Percentiles rank a stretch among this genome's conserved stretches.
phyloP scores from a whole-genome alignment of 2,329 filamentous ascomycete species.

The Colletotrichum eleusines region DNA sequence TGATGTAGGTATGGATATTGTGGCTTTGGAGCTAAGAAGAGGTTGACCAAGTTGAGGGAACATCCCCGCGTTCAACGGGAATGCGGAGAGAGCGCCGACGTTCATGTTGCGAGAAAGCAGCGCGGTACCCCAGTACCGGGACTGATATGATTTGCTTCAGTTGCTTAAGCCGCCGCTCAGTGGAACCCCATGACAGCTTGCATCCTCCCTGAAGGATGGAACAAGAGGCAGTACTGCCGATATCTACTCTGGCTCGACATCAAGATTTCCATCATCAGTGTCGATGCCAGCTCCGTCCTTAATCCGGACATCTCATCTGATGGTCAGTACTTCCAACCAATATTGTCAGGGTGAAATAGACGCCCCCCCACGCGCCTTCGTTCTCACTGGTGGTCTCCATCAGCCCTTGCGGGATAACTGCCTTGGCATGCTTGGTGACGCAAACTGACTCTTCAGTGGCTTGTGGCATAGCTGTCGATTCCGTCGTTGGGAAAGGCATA shows the following conservation, averaged over 20 bases:
- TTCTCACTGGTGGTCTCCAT: conserved; percentile 6
- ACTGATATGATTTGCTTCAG: conserved; percentile 9
- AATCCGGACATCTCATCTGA: conserved; percentile 25
- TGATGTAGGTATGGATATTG: not conserved
- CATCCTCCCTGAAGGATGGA: conserved; percentile 1
- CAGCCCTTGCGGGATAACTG: not conserved
- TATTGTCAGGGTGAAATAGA: too few species aligned
- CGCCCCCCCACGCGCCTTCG: not conserved
- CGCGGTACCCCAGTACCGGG: conserved; percentile 20
- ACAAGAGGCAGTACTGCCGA: conserved; percentile 6
- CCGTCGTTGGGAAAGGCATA: conserved; percentile 3
- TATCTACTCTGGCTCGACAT: conserved; percentile 1
- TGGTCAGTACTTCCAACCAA: not conserved
- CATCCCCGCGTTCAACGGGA: conserved; percentile 18
- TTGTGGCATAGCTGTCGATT: conserved; percentile 12
- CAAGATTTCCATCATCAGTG: conserved; percentile 12
- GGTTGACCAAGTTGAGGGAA: conserved; percentile 18
- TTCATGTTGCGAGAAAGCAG: conserved; percentile 17
- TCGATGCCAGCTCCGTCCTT: conserved; percentile 20
- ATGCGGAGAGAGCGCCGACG: conserved; percentile 21
- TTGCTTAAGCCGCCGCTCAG: conserved; percentile 4
- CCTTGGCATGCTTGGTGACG: conserved; percentile 18
- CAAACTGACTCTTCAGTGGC: not conserved
- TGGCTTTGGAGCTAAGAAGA: not conserved
- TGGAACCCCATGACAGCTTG: conserved; percentile 13